phyloP scores from a whole-genome alignment of 2,329 filamentous ascomycete species.

The Trichoderma brevicompactum region DNA sequence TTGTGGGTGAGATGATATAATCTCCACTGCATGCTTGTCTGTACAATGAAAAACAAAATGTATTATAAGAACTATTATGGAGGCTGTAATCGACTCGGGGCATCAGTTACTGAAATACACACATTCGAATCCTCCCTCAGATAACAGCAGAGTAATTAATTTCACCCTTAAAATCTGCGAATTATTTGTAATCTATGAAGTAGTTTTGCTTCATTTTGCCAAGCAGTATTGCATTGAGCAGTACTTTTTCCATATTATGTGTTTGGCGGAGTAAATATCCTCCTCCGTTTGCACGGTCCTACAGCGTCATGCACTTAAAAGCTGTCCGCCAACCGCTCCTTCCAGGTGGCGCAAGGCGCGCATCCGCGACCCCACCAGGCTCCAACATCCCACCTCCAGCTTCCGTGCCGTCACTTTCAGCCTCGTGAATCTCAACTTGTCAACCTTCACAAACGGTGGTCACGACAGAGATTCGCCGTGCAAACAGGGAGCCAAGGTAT shows the following conservation, averaged over 20 bases:
- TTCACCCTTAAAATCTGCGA: not conserved
- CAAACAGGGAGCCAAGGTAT: not conserved
- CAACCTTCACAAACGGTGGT: conserved; percentile 1
- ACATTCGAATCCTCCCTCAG: conserved; percentile 12
- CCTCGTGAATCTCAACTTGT: conserved; percentile 8
- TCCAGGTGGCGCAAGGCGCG: conserved; percentile 11
- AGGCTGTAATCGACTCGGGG: conserved; percentile 3
- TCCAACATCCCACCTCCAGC: conserved; percentile 23
- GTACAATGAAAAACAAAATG: conserved; percentile 39
- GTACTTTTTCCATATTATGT: not conserved
- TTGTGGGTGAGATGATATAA: conserved; percentile 38
- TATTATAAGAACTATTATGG: conserved; percentile 37
- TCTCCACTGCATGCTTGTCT: conserved; percentile 54
- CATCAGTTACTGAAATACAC: not conserved
- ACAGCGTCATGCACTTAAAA: not conserved
- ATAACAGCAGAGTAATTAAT: not conserved
- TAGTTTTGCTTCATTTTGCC: not conserved
- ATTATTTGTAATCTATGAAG: not conserved
- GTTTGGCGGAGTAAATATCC: not conserved
- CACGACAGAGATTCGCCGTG: not conserved
- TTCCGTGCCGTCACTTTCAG: conserved; percentile 27
- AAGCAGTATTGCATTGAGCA: not conserved
- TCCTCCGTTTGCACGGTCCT: not conserved
- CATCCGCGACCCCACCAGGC: conserved; percentile 24
- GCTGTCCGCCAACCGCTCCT: not conserved